Base-by-base conservation (phyloP, 140 eudicot species). In the Oenanthe javanica region DNA sequence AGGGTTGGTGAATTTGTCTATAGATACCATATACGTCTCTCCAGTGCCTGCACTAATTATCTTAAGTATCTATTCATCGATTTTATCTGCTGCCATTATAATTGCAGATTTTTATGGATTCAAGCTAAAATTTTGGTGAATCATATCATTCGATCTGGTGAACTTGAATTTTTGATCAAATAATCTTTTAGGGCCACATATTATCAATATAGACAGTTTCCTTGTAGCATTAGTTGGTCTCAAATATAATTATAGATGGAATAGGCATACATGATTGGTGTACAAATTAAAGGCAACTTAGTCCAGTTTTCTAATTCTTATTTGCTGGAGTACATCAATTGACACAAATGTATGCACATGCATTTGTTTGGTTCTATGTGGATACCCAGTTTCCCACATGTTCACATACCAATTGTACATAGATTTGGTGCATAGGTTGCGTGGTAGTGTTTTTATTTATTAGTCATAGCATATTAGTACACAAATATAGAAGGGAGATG, bases 71-170 rank as follows among this genome's bases (percentile, higher is more conserved):
- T 93, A 93, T 81, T 79, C 89, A 76, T 90, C 85, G 75, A 64
- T 83, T 48, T 75, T 87, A 80, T 87, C 89, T 83, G 81, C 71
- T 76, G 85, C 83, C 71, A 89, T 84, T 76, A 93, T 88, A 64
- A 59, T 82, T 81, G 90, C 92, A 50, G 86, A 89, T 79, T 89
- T 87, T 81, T 82, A 84, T 43, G 88, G 88, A 69, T 54, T 91
- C 38, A 88, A 85, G 82, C 86, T 91, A 59, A 93, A 93, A 77
- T 93, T 93, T 81, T 93, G 98, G 97, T 93, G 83, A 82, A 74
- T n/a, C 19, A 7, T 23, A 27, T 2, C 1, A 12, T 46, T 40
- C 3, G 9, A 66, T 45, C n/a, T n/a, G 1, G 7, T 46, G 14
- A 46, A 23, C 14, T 18, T 15, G 13, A 42, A 40, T n/a, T 31